Evolutionary conservation across 2,329 filamentous ascomycete species (phyloP), one percentile per base, ranked within the genome.

Genomic region (Didymella keratinophila): DNA sequence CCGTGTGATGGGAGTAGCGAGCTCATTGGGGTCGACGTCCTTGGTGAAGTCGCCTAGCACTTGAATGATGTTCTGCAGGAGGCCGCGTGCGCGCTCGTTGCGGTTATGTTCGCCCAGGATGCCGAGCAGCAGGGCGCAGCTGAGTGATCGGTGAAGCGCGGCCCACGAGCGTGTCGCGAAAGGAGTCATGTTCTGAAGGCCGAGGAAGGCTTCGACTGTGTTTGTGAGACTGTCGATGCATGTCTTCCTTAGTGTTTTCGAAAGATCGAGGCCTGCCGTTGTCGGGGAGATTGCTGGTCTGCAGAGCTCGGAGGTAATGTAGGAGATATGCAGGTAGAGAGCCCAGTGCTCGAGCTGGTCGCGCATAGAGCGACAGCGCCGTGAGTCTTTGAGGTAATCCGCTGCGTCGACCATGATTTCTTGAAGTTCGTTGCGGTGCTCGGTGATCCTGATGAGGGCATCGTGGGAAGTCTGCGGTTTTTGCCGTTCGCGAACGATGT

Each of bases 231-330:
- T 84, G 46, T 82, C 78, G 34, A 88, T 78, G 65, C 85, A 87
- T 56, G 82, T 81, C 51, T 80, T 80, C 42, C 83, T 81, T 68
- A 87, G 79, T 11, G 73, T 82, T 67, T 73, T 79, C 61, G 72
- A 78, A 39, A 81, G 71, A 42, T 81, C 80, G 49, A 76, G 68
- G 16, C 73, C 72, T 37, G 82, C 79, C 9, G 78, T 78, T 42
- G 78, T 76, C 10, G 82, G 79, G 66, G 84, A 87, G 66, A 88
- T 81, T 23, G 85, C 83, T 32, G 86, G 85, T 30, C 86, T 81
- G 68, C 84, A 87, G 30, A 88, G 81, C 73, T 88, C 86, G 4
- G 86, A 87, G 21, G 82, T 82, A 58, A 87, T 83, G 71, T 88
- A 88, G 8, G 84, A 87, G 20, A 84, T 83, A 68, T 88, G 86